A percentile compares a stretch with the other conserved stretches of the same genome.
phyloP scores from a whole-genome alignment of 306 rosid genomes.

The Biancaea sappan region DNA sequence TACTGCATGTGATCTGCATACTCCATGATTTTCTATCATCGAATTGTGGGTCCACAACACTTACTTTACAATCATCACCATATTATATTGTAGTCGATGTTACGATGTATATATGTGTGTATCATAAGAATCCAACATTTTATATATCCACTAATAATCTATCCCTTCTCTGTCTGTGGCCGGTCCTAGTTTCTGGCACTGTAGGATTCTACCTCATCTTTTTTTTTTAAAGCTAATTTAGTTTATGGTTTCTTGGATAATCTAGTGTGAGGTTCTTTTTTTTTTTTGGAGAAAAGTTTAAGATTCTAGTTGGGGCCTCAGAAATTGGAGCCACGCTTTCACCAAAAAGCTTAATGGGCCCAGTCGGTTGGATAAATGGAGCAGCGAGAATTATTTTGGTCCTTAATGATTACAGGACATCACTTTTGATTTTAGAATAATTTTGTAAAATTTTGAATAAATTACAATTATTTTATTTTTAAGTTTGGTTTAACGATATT shows the following conservation, averaged over 20 bases:
- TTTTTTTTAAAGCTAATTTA: too few species aligned
- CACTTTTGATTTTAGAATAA: background rate
- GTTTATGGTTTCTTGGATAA: too few species aligned
- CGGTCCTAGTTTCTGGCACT: background rate
- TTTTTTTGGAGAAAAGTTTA: too few species aligned
- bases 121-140: background rate
- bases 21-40: background rate
- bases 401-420: background rate
- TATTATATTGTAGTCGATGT: too few species aligned
- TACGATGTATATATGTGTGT: background rate
- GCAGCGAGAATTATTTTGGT: background rate
- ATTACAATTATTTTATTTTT: too few species aligned
- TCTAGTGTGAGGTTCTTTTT: too few species aligned
- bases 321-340: background rate
- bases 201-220: background rate
- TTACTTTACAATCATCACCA: background rate
- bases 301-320: background rate
- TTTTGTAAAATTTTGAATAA: too few species aligned
- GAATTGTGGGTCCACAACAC: background rate
- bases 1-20: constrained; percentile 10
- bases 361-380: background rate
- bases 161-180: background rate
- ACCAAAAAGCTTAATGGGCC: background rate
- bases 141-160: background rate
- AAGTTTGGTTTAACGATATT: too few species aligned